Base-by-base conservation (phyloP, 306 rosid genomes). In the Hippophae gyantsensis region DNA sequence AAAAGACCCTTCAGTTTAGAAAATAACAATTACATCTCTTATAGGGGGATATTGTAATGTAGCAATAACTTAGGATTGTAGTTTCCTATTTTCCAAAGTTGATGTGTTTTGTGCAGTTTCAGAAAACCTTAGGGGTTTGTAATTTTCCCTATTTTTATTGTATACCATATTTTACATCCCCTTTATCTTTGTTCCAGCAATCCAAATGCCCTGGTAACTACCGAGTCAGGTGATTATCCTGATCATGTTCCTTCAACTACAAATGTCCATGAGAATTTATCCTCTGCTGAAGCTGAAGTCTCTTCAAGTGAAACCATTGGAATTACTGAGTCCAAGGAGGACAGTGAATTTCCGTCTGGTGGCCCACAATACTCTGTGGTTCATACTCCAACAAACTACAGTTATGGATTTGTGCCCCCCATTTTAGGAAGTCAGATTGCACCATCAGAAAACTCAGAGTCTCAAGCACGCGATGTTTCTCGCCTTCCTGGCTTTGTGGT, bases 401-500 rank as follows among this genome's bases (percentile, higher is more conserved):
- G 71, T 82, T 80, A 73, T 76, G 99, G 95, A 56, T 74, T 83
- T 45, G 81, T 82, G 56, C 86, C 95, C 27, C 89, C 95, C 41
- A 71, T 92, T 75, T 58, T 83, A 65, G 93, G 95, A 63, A 74
- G 83, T 74, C 95, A 84, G 75, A 81, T 84, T 73, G 56, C 86
- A 50, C 75, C 83, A 42, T 74, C 80, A 74, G 99, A 92, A 73
- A 88, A 76, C 70, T 79, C 89, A 3, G 96, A 86, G 66, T 60
- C 95, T 76, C 96, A 90, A 67, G 69, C 89, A 43, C 86, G 76
- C 4, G 92, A 87, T 62, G 64, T 74, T 64, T 85, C 96, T 56
- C 87, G 92, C 61, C 76, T 83, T 83, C 89, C 87, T 50, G 78
- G 74, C 86, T 83, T 78, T 76, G 84, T 90, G 14, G 95, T 90